Base-by-base conservation (phyloP, 2,329 filamentous ascomycete species). In the Lecanicillium sp. region DNA sequence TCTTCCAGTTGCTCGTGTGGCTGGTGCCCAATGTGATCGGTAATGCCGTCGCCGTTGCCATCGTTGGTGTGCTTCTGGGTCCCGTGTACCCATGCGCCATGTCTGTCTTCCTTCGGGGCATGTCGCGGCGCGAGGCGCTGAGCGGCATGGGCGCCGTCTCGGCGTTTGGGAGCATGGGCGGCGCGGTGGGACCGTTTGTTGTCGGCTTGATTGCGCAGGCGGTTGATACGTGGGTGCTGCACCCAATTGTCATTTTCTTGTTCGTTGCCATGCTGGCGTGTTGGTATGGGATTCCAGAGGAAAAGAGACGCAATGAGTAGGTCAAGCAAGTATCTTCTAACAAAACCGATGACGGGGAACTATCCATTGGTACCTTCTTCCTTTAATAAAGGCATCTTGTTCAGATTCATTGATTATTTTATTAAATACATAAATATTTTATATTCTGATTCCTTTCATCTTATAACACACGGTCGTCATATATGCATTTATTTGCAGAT, bases 1-100 rank as follows among this genome's bases (percentile, higher is more conserved):
- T 75, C 0, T 86, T 91, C 54, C 79, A 93, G 65, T 63, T 90
- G n/a, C 70, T 93, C 21, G 83, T 87, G 9, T 93, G 88, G 88
- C 68, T 81, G 26, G 76, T 90, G 21, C 87, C 86, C 1, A 87
- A 88, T 60, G 69, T 90, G n/a, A 69, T 87, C 26, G 82, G 82
- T 12, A 75, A 86, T 54, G 80, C 83, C 15, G 82, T 86, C 2
- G 77, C 81, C 3, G 76, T 87, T 3, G 70, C 79, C 64, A 67
- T 93, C 20, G 74, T 93, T 15, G 89, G 89, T 11, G 65, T 93
- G 7, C 65, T 93, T 24, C 70, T 94, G 1, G 88, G 89, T 0
- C 87, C 88, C 0, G 75, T 94, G 4, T 94, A 90, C 59, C 87
- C 88, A 0, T 90, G 85, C 60, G 79, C 83, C 0, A 75, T 78